Evolutionary conservation across 441 rosid genomes (phyloP).

Genomic region (Erodium trifolium): DNA sequence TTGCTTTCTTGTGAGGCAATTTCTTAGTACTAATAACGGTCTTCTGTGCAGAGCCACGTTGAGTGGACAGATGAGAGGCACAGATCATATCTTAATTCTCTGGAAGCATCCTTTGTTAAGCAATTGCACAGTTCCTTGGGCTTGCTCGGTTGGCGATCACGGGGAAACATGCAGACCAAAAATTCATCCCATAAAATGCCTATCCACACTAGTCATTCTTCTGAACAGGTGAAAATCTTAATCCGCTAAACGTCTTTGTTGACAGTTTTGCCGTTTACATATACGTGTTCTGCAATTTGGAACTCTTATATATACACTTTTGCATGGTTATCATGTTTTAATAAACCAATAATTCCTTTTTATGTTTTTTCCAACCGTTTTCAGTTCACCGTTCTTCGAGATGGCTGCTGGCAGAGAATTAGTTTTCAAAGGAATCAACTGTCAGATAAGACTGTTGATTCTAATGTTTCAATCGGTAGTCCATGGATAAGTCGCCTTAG

Average conservation of each 20-base stretch:
- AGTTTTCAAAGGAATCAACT: constrained; percentile 26
- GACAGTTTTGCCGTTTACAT: too few species aligned
- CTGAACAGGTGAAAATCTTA: constrained; percentile 38
- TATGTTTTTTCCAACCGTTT: constrained; percentile 10
- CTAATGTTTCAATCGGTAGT: constrained; percentile 22
- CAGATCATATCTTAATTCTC: constrained; percentile 38
- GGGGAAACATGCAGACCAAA: constrained; percentile 17
- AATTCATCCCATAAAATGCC: constrained; percentile 23
- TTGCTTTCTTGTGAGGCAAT: neutral
- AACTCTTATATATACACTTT: too few species aligned
- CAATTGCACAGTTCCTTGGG: constrained; percentile 45
- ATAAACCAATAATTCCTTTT: constrained; percentile 3
- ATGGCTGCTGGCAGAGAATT: constrained; percentile 36
- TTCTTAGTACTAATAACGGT: constrained; percentile 10
- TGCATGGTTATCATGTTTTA: too few species aligned
- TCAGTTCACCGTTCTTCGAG: constrained; percentile 43
- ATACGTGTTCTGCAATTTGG: too few species aligned
- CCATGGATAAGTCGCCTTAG: constrained; percentile 20
- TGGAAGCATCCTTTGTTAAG: constrained; percentile 64
- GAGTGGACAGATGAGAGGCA: constrained; percentile 85
- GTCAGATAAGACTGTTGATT: constrained; percentile 34
- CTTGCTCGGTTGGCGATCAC: constrained; percentile 18
- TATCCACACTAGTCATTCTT: constrained; percentile 21
- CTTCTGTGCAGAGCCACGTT: constrained; percentile 29
- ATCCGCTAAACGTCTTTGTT: constrained; percentile 6